Evolutionary conservation across 306 rosid species (phyloP).

Genomic region (Sophora flavescens): DNA sequence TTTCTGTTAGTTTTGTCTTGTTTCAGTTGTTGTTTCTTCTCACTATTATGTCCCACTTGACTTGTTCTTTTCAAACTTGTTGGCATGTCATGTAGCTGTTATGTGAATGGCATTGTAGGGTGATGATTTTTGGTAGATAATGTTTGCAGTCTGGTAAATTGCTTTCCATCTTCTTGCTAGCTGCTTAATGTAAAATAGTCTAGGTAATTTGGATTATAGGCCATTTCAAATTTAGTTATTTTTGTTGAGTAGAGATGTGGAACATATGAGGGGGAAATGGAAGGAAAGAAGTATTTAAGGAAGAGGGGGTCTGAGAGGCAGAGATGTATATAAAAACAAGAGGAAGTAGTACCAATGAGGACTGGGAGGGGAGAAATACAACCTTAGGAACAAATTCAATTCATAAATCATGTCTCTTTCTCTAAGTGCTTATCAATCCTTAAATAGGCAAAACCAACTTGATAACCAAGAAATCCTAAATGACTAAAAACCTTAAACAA

Average conservation of each 20-base stretch:
- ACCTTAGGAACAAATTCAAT: neutral
- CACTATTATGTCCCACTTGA: neutral
- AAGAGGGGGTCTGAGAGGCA: neutral
- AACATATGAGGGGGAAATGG: neutral
- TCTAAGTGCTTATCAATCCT: neutral
- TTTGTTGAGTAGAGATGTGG: slow-evolving; percentile 13
- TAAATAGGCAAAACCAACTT: neutral
- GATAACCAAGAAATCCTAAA: slow-evolving; percentile 7
- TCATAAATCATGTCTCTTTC: neutral
- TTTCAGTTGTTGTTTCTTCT: slow-evolving; percentile 16
- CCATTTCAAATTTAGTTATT: slow-evolving; percentile 28
- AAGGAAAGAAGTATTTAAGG: neutral
- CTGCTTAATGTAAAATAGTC: neutral
- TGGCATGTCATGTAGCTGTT: neutral
- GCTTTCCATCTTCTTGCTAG: slow-evolving; percentile 1
- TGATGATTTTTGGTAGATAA: neutral
- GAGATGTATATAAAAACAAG: neutral
- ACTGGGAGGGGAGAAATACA: neutral
- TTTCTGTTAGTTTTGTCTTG: neutral
- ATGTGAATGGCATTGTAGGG: neutral
- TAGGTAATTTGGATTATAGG: no score
- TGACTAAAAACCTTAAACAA: neutral
- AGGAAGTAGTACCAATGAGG: neutral
- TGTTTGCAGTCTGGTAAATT: neutral
- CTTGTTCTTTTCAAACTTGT: slow-evolving; percentile 11